A percentile compares a stretch with the other conserved stretches of the same genome.
These are phyloP conservation scores for Cercospora nicotianae DNA, from an alignment of 2,329 filamentous ascomycete species.

Conservation along the genomic window DNA sequence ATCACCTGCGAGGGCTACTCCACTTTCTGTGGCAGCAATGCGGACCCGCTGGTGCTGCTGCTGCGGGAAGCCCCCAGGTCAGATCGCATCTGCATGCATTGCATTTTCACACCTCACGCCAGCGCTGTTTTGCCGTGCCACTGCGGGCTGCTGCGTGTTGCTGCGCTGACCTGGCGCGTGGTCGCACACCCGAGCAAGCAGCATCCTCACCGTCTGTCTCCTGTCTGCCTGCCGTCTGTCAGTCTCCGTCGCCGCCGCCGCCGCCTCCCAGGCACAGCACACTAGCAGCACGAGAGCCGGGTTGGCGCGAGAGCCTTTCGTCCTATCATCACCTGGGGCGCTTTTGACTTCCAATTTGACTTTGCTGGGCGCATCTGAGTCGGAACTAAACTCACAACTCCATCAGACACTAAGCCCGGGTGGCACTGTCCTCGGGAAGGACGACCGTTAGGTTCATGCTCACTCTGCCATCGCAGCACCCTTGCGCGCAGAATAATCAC, in stretches of 20 bases:
- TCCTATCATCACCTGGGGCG: neutral
- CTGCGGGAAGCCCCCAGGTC: neutral
- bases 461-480: slow-evolving; percentile 12
- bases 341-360: slow-evolving; percentile 2
- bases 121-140: slow-evolving; percentile 3
- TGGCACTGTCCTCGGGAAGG: slow-evolving; percentile 4
- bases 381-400: neutral
- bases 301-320: neutral
- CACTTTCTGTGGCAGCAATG: neutral
- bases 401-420: slow-evolving; percentile 5
- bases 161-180: neutral
- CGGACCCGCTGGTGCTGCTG: neutral
- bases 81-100: slow-evolving; percentile 4
- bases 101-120: slow-evolving; percentile 1
- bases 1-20: neutral
- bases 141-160: neutral
- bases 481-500: slow-evolving; percentile 10
- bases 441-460: slow-evolving; percentile 17
- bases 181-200: neutral
- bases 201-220: neutral
- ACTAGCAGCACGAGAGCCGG: slow-evolving; percentile 9
- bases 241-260: neutral
- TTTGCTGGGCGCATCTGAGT: neutral
- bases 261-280: slow-evolving; percentile 3
- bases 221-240: neutral